Evolutionary conservation across 1,284 basidiomycete species (phyloP).

Genomic region (Ustilago esculenta): DNA sequence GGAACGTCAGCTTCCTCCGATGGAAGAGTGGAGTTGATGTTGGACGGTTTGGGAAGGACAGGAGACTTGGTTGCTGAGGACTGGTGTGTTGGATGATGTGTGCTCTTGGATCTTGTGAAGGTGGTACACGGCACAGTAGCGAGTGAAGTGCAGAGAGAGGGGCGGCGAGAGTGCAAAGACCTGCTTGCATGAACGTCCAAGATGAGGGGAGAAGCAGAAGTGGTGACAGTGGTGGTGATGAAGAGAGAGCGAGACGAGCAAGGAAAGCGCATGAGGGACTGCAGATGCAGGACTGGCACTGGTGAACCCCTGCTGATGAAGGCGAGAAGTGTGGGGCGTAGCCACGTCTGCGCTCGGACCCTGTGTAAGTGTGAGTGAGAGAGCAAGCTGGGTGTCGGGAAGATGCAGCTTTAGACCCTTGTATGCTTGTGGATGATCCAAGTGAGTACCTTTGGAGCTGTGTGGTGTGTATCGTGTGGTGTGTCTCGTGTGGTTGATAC

Average conservation of each 20-base stretch:
- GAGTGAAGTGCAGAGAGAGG: too few species aligned
- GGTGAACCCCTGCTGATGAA: not conserved
- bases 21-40: slow-evolving; percentile 28
- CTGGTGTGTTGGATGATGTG: slow-evolving; percentile 28
- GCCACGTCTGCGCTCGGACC: not conserved
- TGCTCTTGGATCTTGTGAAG: slow-evolving; percentile 17
- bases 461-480: too few species aligned
- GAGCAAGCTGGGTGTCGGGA: too few species aligned
- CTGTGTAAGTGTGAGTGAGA: too few species aligned
- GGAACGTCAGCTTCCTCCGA: slow-evolving; percentile 15
- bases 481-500: too few species aligned
- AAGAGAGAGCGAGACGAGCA: slow-evolving; percentile 10
- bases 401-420: too few species aligned
- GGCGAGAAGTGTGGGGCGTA: not conserved
- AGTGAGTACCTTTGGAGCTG: too few species aligned
- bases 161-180: not conserved
- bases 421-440: too few species aligned
- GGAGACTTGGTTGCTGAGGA: slow-evolving; percentile 27
- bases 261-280: slow-evolving; percentile 28
- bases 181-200: not conserved
- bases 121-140: not conserved
- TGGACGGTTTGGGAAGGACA: slow-evolving; percentile 45
- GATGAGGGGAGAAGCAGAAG: not conserved
- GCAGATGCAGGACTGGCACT: not conserved
- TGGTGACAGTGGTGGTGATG: slow-evolving; percentile 7